Evolutionary conservation across 441 rosid species (phyloP).

Genomic region (Kokia cookei): DNA sequence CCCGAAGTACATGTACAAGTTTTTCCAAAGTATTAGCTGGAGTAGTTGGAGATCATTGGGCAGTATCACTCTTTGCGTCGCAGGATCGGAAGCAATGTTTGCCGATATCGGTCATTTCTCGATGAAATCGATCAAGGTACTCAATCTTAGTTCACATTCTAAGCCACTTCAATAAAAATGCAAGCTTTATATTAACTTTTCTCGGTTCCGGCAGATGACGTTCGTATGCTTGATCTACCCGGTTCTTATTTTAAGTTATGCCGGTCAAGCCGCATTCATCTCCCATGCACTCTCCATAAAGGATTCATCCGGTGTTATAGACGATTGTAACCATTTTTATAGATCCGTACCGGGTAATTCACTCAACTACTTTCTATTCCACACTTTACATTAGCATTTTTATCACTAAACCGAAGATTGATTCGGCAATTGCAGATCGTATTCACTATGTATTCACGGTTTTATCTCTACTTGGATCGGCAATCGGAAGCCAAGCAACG

Average conservation of each 20-base stretch:
- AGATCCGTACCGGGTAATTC: conserved; percentile 45
- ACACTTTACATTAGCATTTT: not conserved
- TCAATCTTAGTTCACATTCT: not conserved
- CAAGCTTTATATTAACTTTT: not conserved
- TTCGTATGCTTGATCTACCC: conserved; percentile 50
- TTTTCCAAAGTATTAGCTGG: conserved; percentile 21
- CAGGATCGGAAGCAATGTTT: conserved; percentile 77
- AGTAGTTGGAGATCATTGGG: conserved; percentile 43
- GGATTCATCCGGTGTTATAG: conserved; percentile 8
- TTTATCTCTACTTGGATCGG: conserved; percentile 53
- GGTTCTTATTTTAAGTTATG: conserved; percentile 40
- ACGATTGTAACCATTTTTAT: conserved; percentile 41
- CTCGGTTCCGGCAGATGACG: conserved; percentile 34
- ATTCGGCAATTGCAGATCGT: conserved; percentile 26
- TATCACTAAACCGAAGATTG: conserved; percentile 10
- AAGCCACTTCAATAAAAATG: not conserved
- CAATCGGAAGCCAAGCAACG: conserved; percentile 67
- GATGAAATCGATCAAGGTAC: conserved; percentile 50
- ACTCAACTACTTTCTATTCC: not conserved
- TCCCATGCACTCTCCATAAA: conserved; percentile 21
- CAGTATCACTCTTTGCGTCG: conserved; percentile 45
- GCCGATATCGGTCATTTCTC: conserved; percentile 75
- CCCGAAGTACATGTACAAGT: conserved; percentile 43
- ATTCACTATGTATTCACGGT: conserved; percentile 33
- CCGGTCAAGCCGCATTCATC: conserved; percentile 67